Conservation (phyloP, 1,284 basidiomycete species). For the Malassezia caprae region DNA sequence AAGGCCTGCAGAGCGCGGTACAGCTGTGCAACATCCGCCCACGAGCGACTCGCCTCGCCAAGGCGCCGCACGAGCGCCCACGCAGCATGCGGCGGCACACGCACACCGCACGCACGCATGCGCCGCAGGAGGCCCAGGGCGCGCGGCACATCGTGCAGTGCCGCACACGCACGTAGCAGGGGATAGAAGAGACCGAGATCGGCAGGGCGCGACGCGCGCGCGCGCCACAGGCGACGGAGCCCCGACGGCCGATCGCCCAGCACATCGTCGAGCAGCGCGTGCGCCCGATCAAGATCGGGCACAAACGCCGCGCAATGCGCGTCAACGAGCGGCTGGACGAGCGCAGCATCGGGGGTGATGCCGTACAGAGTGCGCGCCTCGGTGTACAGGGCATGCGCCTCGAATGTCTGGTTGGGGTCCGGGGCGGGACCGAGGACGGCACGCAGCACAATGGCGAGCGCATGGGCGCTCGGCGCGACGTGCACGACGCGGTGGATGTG, state of each 20-base stretch:
- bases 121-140: conserved; percentile 18
- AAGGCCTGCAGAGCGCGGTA: conserved; percentile 18
- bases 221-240: background rate
- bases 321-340: conserved; percentile 25
- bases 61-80: conserved; percentile 14
- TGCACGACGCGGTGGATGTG: conserved; percentile 11
- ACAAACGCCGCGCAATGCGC: conserved; percentile 33
- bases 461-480: conserved; percentile 6
- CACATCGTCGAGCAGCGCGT: conserved; percentile 22
- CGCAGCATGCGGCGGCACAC: conserved; percentile 12
- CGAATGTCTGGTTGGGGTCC: conserved; percentile 20
- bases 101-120: conserved; percentile 14
- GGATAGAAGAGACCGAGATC: conserved; percentile 18
- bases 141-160: conserved; percentile 17
- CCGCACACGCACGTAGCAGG: conserved; percentile 26
- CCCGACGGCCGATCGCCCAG: background rate
- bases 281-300: conserved; percentile 23
- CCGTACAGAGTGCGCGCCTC: conserved; percentile 12
- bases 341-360: conserved; percentile 18
- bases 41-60: conserved; percentile 18
- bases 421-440: conserved; percentile 9
- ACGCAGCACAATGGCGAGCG: conserved; percentile 16
- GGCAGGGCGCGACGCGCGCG: background rate
- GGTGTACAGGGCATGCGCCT: conserved; percentile 28
- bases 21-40: conserved; percentile 21